phyloP scores from a whole-genome alignment of 768 basidiomycete genomes.

The Lactarius evosmus region DNA sequence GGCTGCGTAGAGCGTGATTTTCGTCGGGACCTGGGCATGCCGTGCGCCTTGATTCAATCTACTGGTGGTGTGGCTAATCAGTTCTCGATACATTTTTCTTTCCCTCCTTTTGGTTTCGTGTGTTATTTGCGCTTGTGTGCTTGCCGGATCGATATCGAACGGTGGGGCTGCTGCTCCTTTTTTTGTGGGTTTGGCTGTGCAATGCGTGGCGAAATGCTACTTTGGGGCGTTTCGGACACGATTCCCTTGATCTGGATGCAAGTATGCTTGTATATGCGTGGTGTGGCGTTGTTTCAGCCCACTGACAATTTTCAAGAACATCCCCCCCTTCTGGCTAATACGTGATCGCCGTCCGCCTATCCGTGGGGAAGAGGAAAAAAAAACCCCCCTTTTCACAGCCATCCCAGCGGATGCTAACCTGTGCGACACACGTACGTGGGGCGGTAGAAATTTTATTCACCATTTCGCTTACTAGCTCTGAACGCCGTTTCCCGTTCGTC shows the following conservation, averaged over 20 bases:
- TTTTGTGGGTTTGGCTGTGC: background rate
- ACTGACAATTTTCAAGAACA: background rate
- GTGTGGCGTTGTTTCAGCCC: background rate
- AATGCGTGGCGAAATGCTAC: background rate
- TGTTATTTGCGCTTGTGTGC: background rate
- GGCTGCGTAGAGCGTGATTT: conserved; percentile 47
- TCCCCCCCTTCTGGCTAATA: background rate
- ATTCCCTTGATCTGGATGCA: conserved; percentile 1
- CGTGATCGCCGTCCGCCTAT: background rate
- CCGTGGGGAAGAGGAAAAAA: background rate
- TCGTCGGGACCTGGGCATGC: conserved; percentile 66
- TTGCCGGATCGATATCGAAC: background rate
- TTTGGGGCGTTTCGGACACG: conserved; percentile 5
- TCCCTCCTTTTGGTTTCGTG: background rate
- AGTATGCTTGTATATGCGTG: conserved; percentile 2
- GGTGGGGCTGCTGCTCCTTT: background rate
- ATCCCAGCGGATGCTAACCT: background rate
- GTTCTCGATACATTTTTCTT: conserved; percentile 50
- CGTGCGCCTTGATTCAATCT: conserved; percentile 43
- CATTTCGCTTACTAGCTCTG: background rate
- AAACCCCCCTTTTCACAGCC: background rate
- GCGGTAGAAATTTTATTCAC: conserved; percentile 8
- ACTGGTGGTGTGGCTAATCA: conserved; percentile 68
- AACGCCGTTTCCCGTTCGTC: conserved; percentile 1
- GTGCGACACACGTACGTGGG: background rate